Percentiles rank a stretch among this genome's conserved stretches.
phyloP scores from a whole-genome alignment of 2,329 filamentous ascomycete species.

The Aspergillus phoenicis region DNA sequence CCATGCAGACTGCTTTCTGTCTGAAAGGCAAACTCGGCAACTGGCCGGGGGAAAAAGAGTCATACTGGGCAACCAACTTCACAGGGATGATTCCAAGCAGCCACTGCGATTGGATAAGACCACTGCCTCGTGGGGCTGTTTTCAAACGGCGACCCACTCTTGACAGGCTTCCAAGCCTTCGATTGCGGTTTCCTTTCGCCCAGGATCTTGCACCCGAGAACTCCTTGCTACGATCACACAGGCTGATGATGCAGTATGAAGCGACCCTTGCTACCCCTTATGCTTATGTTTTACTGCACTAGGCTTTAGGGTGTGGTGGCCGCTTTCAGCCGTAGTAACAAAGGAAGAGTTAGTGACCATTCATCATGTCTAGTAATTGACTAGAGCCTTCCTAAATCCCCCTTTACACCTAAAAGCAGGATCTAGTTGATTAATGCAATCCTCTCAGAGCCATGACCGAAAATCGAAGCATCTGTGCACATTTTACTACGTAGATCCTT shows the following conservation, averaged over 20 bases:
- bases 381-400: background rate
- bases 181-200: slow-evolving; percentile 19
- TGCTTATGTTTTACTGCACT: background rate
- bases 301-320: background rate
- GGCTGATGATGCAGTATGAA: slow-evolving; percentile 12
- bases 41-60: background rate
- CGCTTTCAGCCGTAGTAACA: background rate
- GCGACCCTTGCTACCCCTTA: background rate
- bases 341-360: background rate
- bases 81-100: slow-evolving; percentile 3
- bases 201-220: slow-evolving; percentile 29
- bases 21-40: background rate
- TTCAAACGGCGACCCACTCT: slow-evolving; percentile 27
- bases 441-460: background rate
- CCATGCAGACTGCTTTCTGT: background rate
- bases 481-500: background rate
- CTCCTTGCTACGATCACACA: slow-evolving; percentile 28
- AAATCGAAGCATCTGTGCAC: background rate
- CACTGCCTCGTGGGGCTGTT: slow-evolving; percentile 20
- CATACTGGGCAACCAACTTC: background rate
- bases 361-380: background rate
- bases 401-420: background rate
- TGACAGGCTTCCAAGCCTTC: slow-evolving; percentile 30
- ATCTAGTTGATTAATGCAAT: background rate
- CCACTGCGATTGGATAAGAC: slow-evolving; percentile 16